Evolutionary conservation across 192 early-diverging fungal genomes (phyloP).

Genomic region (Coemansia sp.): DNA sequence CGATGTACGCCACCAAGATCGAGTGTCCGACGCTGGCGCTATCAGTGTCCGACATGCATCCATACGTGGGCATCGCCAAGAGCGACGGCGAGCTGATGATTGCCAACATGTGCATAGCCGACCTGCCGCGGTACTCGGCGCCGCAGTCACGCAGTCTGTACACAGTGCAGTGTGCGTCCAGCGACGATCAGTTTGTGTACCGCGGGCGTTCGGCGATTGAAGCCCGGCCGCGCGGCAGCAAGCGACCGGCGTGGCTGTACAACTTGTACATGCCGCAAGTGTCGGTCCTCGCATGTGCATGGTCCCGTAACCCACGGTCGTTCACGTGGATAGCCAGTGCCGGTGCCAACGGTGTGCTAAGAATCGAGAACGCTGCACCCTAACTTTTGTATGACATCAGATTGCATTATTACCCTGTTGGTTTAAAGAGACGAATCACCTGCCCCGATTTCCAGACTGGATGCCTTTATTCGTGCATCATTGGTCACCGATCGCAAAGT

Average conservation of each 20-base stretch:
- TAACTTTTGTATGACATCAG: neutral
- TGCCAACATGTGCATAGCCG: constrained; percentile 10
- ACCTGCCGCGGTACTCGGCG: neutral
- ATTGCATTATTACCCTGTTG: too few species aligned
- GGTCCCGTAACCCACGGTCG: constrained; percentile 34
- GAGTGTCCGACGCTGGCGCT: constrained; percentile 5
- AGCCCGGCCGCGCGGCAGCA: constrained; percentile 1
- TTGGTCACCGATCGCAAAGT: neutral
- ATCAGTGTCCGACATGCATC: constrained; percentile 24
- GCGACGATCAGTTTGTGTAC: neutral
- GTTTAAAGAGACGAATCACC: neutral
- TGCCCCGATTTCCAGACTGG: neutral
- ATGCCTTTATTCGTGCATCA: constrained; percentile 4
- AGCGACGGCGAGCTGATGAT: constrained; percentile 19
- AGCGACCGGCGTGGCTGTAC: neutral
- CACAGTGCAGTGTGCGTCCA: constrained; percentile 5
- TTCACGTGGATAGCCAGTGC: constrained; percentile 36
- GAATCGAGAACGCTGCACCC: constrained; percentile 31
- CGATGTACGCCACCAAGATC: neutral
- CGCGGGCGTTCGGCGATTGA: neutral
- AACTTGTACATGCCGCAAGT: constrained; percentile 23
- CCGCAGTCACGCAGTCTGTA: constrained; percentile 17
- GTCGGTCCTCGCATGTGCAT: constrained; percentile 28
- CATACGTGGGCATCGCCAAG: constrained; percentile 15
- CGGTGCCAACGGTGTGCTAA: constrained; percentile 22